Evolutionary conservation across 305 asterid genomes (phyloP), one percentile per base, ranked within the genome.

Genomic region (Nicotiana rustica): DNA sequence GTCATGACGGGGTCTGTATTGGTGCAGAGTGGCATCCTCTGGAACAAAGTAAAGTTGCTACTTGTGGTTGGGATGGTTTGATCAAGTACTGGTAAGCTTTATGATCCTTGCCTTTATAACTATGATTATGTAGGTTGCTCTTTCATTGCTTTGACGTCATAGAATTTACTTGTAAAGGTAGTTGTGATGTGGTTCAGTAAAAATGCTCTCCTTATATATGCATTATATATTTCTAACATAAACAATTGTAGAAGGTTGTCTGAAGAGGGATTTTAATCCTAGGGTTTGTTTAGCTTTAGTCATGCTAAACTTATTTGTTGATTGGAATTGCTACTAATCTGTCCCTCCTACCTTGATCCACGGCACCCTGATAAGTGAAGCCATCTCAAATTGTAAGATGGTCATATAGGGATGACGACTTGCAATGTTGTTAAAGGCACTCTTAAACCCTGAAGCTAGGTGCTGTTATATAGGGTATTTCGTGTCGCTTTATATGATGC

Each of bases 31-130:
- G 99, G 99, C 99, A 97, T 92, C 99, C 99, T 5, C 83, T 97
- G 91, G 99, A 97, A 71, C 99, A 95, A 87, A 97, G 99, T 85
- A 97, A 93, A 92, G 98, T 97, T 85, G 99, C 99, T 66, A 97
- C 99, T 15, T 95, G 99, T 84, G 99, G 99, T 57, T 97, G 99
- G 99, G 99, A 97, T 88, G 99, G 98, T 89, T 89, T 93, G 84
- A 97, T 97, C 89, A 97, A 97, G 86, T 97, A 97, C 92, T 97
- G 99, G 99, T 93, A 89, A 21, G 90, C 35, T 59, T 81, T 87
- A 81, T 60, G n/a, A 71, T 79, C 69, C 86, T 75, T 89, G 77
- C 38, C 57, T 55, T 47, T 9, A 52, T 19, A 67, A 73, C 55
- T 49, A 49, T 73, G 79, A 47, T 73, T 73, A 13, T 73, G 21